Evolutionary conservation across 192 early-diverging fungal genomes (phyloP).

Genomic region (Dissophora ornata): DNA sequence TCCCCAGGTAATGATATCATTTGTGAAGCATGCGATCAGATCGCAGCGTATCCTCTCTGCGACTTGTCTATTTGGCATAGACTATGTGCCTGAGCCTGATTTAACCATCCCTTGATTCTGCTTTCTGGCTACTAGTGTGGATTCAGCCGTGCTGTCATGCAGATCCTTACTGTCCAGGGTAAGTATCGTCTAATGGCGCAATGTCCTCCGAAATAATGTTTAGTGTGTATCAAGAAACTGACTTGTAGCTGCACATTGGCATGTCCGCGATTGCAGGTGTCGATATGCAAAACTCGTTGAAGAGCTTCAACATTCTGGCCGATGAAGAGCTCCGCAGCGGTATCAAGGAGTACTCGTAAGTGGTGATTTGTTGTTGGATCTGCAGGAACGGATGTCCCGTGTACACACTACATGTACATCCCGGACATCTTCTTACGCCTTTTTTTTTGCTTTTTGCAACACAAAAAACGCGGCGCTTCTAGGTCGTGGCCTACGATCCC

Average conservation of each 20-base stretch:
- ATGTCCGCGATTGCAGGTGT: too few relatives aligned
- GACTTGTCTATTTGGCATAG: too few relatives aligned
- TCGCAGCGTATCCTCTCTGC: too few relatives aligned
- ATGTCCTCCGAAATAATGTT: too few relatives aligned
- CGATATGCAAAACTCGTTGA: constrained; percentile 69
- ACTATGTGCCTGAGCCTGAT: background rate
- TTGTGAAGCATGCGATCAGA: too few relatives aligned
- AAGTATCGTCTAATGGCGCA: too few relatives aligned
- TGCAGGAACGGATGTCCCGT: too few relatives aligned
- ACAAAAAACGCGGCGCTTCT: constrained; percentile 18
- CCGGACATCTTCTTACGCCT: too few relatives aligned
- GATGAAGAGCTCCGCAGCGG: constrained; percentile 92
- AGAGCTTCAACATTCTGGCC: constrained; percentile 85
- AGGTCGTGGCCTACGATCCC: constrained; percentile 95
- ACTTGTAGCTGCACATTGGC: too few relatives aligned
- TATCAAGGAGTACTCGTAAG: constrained; percentile 91
- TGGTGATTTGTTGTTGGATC: background rate
- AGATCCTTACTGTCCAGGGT: constrained; percentile 86
- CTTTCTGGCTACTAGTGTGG: constrained; percentile 73
- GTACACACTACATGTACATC: too few relatives aligned
- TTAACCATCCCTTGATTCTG: background rate
- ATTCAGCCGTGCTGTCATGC: constrained; percentile 92
- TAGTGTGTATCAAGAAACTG: too few relatives aligned
- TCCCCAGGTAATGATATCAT: constrained; percentile 74
- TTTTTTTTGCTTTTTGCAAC: constrained; percentile 4